These are phyloP conservation scores for Myotisia sp. DNA, from an alignment of 2,329 filamentous ascomycete species.

Conservation along the genomic window DNA sequence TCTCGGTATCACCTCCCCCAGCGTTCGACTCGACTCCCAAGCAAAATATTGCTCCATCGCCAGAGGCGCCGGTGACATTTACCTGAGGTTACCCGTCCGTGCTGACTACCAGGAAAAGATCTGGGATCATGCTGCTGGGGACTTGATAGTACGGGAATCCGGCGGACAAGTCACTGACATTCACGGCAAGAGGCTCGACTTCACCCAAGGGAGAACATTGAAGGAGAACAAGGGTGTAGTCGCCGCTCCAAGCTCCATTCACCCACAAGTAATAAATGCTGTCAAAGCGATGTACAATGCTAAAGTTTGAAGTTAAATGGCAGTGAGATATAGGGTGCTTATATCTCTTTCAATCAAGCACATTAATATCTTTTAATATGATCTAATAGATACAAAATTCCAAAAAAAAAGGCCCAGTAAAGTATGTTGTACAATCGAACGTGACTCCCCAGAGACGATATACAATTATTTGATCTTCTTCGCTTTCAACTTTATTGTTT, in stretches of 20 bases:
- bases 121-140: conserved; percentile 95
- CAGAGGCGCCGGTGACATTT: conserved; percentile 83
- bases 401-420: no score
- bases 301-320: conserved; percentile 36
- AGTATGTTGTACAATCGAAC: conserved; percentile 13
- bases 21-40: conserved; percentile 92
- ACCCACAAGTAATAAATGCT: conserved; percentile 60
- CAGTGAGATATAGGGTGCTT: no score
- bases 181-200: conserved; percentile 70
- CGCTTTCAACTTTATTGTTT: conserved; percentile 95
- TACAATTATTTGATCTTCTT: conserved; percentile 77
- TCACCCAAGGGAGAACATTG: conserved; percentile 71
- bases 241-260: conserved; percentile 64
- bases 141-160: conserved; percentile 85
- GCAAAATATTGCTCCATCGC: conserved; percentile 96
- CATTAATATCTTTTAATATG: neutral
- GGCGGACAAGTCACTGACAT: conserved; percentile 87
- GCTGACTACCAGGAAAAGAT: conserved; percentile 96
- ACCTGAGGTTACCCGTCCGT: conserved; percentile 73
- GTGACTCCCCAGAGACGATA: conserved; percentile 9
- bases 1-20: conserved; percentile 76
- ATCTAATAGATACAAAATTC: conserved; percentile 12
- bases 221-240: conserved; percentile 87
- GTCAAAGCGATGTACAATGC: conserved; percentile 56
- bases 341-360: no score